Conservation (phyloP, 768 basidiomycete species). For the Mycena maculata region DNA sequence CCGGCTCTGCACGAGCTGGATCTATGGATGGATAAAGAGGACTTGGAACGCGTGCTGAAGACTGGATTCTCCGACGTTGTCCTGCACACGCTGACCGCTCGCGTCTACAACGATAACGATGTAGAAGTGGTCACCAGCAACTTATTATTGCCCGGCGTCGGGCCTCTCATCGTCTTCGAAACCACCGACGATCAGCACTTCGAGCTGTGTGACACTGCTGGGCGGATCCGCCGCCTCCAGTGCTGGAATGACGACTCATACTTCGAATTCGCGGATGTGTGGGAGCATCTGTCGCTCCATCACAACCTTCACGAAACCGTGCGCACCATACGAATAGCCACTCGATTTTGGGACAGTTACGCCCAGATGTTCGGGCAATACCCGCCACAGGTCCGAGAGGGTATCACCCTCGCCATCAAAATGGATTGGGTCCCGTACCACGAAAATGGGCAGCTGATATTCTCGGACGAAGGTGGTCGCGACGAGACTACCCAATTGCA, state of each 20-base stretch:
- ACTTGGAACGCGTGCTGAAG: neutral
- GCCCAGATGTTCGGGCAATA: neutral
- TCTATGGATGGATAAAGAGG: neutral
- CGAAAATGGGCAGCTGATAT: neutral
- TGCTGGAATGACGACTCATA: slow-evolving; percentile 7
- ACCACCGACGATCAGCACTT: neutral
- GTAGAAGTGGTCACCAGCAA: neutral
- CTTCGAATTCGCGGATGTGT: neutral
- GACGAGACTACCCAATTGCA: too few relatives aligned
- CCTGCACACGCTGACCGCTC: neutral
- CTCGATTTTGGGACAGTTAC: neutral
- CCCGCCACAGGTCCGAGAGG: neutral
- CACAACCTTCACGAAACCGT: slow-evolving; percentile 18
- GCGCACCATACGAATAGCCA: neutral
- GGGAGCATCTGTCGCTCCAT: neutral
- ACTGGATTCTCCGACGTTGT: slow-evolving; percentile 14
- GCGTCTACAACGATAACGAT: neutral
- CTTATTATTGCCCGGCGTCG: neutral
- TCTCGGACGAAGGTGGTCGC: too few relatives aligned
- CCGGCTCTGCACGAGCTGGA: slow-evolving; percentile 16
- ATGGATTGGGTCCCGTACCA: neutral
- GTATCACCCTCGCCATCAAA: neutral
- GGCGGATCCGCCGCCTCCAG: slow-evolving; percentile 9
- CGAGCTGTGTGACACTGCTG: neutral
- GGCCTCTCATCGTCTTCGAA: slow-evolving; percentile 7